Evolutionary conservation across 2,329 filamentous ascomycete genomes (phyloP).

Genomic region (Stachybotrys chlorohalonatus): DNA sequence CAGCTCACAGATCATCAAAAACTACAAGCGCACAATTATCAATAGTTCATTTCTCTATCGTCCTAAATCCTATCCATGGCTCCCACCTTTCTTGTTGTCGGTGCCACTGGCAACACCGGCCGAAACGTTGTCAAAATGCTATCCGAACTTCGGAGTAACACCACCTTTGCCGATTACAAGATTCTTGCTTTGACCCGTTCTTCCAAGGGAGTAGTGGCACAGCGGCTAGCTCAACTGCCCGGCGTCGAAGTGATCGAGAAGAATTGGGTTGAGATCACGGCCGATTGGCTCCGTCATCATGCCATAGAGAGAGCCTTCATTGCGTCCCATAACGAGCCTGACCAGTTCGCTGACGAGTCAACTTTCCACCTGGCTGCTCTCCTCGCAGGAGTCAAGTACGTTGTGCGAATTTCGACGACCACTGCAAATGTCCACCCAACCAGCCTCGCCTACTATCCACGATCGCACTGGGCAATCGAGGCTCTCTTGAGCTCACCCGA

Average conservation of each 20-base stretch:
- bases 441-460: neutral
- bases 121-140: neutral
- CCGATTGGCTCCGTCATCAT: neutral
- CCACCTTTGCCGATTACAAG: neutral
- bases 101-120: neutral
- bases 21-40: no score
- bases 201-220: neutral
- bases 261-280: neutral
- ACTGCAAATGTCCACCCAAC: neutral
- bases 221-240: neutral
- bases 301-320: neutral
- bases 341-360: neutral
- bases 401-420: neutral
- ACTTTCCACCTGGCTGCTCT: neutral
- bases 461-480: neutral
- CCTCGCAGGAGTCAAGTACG: neutral
- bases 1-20: no score
- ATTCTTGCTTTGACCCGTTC: neutral
- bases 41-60: no score
- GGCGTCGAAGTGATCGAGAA: neutral
- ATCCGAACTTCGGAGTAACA: neutral
- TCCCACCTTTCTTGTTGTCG: neutral
- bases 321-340: neutral
- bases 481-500: neutral
- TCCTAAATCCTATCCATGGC: neutral